Evolutionary conservation across 208 protist species (phyloP).

Genomic region (Phytomonas sp.): DNA sequence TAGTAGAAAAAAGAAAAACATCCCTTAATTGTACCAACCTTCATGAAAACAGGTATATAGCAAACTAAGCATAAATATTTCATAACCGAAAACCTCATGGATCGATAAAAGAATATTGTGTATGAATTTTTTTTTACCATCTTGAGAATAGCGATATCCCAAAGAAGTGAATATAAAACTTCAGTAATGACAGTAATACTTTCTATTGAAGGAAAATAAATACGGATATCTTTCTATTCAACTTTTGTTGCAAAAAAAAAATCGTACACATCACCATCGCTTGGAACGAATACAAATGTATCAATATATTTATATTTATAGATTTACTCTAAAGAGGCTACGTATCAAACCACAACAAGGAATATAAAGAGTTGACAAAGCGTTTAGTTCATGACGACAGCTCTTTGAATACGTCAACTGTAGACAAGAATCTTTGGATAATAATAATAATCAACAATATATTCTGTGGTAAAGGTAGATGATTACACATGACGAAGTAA

Average conservation of each 20-base stretch:
- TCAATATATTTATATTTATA: not conserved
- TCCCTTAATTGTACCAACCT: not conserved
- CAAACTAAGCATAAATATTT: not conserved
- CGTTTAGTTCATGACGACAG: not conserved
- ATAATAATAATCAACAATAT: not conserved
- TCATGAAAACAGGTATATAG: not conserved
- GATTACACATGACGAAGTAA: not conserved
- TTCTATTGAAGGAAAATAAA: not conserved
- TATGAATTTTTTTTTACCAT: not conserved
- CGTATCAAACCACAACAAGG: not conserved
- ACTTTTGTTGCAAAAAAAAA: constrained; percentile 6
- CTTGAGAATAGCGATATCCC: not conserved
- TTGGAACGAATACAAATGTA: constrained; percentile 11
- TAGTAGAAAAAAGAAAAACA: not conserved
- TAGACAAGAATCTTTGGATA: not conserved
- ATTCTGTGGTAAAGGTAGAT: not conserved
- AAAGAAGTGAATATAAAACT: not conserved
- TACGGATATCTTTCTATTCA: not conserved
- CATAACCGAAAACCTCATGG: not conserved
- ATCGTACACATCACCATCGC: constrained; percentile 5
- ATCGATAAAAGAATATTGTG: not conserved
- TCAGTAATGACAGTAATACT: not conserved
- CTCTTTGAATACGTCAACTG: not conserved
- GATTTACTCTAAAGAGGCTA: constrained; percentile 8
- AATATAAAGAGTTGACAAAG: not conserved